phyloP scores from a whole-genome alignment of 2,329 filamentous ascomycete genomes.

The Didymella pomorum region DNA sequence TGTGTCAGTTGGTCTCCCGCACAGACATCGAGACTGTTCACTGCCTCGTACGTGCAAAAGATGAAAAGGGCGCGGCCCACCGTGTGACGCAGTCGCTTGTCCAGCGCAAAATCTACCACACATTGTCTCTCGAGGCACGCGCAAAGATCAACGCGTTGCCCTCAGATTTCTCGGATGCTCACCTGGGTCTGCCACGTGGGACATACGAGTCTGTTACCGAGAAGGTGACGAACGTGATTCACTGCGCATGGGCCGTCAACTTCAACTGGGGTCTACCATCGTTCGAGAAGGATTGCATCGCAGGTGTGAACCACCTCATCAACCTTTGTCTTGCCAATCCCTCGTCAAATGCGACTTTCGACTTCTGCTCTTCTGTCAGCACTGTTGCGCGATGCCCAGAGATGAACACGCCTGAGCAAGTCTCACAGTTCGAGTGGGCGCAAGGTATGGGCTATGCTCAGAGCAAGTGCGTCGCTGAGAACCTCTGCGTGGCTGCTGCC shows the following conservation, averaged over 20 bases:
- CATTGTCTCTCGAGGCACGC: constrained; percentile 29
- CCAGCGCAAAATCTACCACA: constrained; percentile 49
- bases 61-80: constrained; percentile 40
- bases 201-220: constrained; percentile 23
- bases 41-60: constrained; percentile 61
- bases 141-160: constrained; percentile 49
- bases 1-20: constrained; percentile 48
- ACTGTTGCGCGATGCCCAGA: constrained; percentile 52
- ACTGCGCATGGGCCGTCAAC: constrained; percentile 65
- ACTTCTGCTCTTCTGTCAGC: constrained; percentile 58
- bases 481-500: constrained; percentile 44
- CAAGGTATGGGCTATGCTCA: constrained; percentile 62
- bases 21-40: constrained; percentile 54
- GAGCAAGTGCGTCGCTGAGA: constrained; percentile 60
- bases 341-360: constrained; percentile 51
- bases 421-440: constrained; percentile 51
- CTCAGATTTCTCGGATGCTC: constrained; percentile 49
- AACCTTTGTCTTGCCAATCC: constrained; percentile 47
- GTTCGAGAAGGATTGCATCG: constrained; percentile 59
- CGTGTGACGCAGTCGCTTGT: constrained; percentile 50
- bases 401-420: constrained; percentile 23
- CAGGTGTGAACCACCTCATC: constrained; percentile 57
- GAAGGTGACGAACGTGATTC: constrained; percentile 56
- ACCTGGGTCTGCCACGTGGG: constrained; percentile 51
- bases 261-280: constrained; percentile 62